phyloP scores from a whole-genome alignment of 345 rosid genomes.

The Zanthoxylum bungeanum region DNA sequence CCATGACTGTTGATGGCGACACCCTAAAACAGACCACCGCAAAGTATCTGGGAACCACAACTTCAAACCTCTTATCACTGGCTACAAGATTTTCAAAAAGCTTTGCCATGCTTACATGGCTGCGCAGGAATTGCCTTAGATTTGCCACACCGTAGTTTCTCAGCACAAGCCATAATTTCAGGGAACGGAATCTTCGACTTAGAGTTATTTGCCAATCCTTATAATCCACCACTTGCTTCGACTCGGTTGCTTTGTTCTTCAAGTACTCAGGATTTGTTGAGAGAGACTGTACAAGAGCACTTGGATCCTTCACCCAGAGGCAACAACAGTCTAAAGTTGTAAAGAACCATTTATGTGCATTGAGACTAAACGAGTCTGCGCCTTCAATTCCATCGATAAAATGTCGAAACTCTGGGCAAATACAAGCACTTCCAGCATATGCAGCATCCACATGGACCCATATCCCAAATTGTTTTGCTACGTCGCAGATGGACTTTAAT shows the following conservation, averaged over 20 bases:
- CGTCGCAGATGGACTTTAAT: conserved; percentile 6
- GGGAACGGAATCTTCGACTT: conserved; percentile 41
- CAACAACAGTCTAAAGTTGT: conserved; percentile 51
- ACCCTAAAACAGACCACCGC: conserved; percentile 53
- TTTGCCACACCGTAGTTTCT: conserved; percentile 42
- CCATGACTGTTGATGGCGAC: conserved; percentile 7
- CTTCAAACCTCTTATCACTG: conserved; percentile 32
- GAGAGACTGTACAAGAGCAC: conserved; percentile 33
- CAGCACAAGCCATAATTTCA: conserved; percentile 53
- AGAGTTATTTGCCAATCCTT: conserved; percentile 64
- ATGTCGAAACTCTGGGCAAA: conserved; percentile 51
- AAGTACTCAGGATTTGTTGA: conserved; percentile 43
- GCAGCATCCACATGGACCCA: conserved; percentile 61
- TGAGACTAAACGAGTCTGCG: conserved; percentile 46
- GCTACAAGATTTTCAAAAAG: conserved; percentile 33
- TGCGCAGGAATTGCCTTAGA: conserved; percentile 34
- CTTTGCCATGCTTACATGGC: conserved; percentile 44
- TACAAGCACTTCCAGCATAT: conserved; percentile 40
- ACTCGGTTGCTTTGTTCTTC: conserved; percentile 28
- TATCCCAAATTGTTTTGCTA: conserved; percentile 19
- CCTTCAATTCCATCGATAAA: conserved; percentile 40
- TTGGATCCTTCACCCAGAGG: conserved; percentile 52
- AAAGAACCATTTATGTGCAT: conserved; percentile 56
- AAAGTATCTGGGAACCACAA: conserved; percentile 34
- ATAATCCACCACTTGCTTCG: conserved; percentile 38